Evolutionary conservation across 441 rosid genomes (phyloP).

Genomic region (Biscutella laevigata): DNA sequence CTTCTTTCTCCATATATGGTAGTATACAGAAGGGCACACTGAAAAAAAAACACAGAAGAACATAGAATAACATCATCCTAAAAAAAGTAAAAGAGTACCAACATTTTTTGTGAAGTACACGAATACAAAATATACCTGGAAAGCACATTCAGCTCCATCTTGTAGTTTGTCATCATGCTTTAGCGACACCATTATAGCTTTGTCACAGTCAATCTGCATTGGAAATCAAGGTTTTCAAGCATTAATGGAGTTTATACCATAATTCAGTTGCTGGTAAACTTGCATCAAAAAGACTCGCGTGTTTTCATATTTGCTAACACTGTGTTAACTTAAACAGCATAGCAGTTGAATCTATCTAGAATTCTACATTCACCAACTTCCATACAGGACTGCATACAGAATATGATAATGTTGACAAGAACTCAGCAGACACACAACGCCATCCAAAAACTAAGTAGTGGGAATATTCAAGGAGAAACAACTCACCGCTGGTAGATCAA

Average conservation of each 20-base stretch:
- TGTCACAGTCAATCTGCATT: slow-evolving; percentile 97
- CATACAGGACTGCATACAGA: too few relatives aligned
- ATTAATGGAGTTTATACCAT: too few relatives aligned
- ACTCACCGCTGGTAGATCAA: slow-evolving; percentile 27
- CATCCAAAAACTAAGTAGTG: slow-evolving; percentile 1
- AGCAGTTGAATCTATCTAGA: too few relatives aligned
- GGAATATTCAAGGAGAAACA: not conserved
- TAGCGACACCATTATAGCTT: slow-evolving; percentile 83
- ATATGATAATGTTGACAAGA: not conserved
- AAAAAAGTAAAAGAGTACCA: slow-evolving; percentile 15
- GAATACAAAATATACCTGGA: slow-evolving; percentile 58
- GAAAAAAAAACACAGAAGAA: slow-evolving; percentile 22
- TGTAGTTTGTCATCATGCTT: slow-evolving; percentile 97
- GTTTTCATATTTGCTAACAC: not conserved
- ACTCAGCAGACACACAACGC: not conserved
- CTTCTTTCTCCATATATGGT: slow-evolving; percentile 90
- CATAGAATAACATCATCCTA: too few relatives aligned
- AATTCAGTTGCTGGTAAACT: too few relatives aligned
- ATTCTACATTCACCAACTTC: too few relatives aligned
- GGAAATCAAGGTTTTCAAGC: slow-evolving; percentile 3
- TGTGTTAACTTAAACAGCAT: not conserved
- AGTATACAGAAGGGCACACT: slow-evolving; percentile 65
- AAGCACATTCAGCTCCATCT: slow-evolving; percentile 72
- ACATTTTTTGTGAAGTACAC: slow-evolving; percentile 14
- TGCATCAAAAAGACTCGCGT: not conserved